Base-by-base conservation (phyloP, 805 yeast genomes). In the Monosporozyma unispora region DNA sequence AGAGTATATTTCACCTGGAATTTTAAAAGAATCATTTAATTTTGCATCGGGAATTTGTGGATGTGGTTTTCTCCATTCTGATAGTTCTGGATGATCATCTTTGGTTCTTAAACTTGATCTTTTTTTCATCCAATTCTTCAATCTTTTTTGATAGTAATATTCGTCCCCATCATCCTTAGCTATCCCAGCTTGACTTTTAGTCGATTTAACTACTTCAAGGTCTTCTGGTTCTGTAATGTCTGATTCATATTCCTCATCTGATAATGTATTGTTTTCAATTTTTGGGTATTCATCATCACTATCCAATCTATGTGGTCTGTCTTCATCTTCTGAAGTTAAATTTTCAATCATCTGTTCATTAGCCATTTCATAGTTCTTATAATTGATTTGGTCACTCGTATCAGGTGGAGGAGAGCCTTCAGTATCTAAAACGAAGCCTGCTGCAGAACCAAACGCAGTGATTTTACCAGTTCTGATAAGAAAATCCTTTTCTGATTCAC, bases 1-100 rank as follows among this genome's bases (percentile, higher is more conserved):
- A 0, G 93, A 82, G 65, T 84, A 88, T 0, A 93, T 81, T 55
- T 91, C 97, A 2, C 97, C 98, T 0, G 99, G 98, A 0, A 93
- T 72, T 51, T 70, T 76, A 65, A 83, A 88, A 8, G 76, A 78
- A 37, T 77, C 79, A 59, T 87, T 84, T 4, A 91, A 67, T 6
- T 77, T 72, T 0, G 95, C 90, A 64, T 88, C 96, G 0, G 86
- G 76, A 23, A 77, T 71, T 0, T 77, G 69, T 0, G 96, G 96
- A 66, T 89, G 95, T 0, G 93, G 85, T 57, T 76, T 76, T 23
- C 68, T 60, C 86, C 89, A 85, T 64, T 89, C 96, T 0, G 74
- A 73, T 2, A 49, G 37, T 1, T 50, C 50, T 1, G 57, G 56
- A 22, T 54, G 39, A 4, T 45, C 45, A 18, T 69, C 61, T 2